Percentiles rank a stretch among this genome's conserved stretches.
Conservation (phyloP, 306 rosid genomes). For the Cucurbita maxima region DNA sequence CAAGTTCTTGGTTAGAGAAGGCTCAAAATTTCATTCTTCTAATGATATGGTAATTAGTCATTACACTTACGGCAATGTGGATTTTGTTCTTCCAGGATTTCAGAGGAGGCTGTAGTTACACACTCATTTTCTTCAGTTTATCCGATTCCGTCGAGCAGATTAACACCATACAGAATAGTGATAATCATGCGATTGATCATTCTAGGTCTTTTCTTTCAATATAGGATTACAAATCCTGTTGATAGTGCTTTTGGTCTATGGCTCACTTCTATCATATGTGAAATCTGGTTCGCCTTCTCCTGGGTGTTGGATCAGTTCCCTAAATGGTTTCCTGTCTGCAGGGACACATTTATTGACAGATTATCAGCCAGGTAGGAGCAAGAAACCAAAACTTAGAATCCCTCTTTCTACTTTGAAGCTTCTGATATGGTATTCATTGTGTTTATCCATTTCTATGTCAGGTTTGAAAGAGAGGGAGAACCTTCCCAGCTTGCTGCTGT, state of each 20-base stretch:
- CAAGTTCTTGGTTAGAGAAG: background rate
- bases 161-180: constrained; percentile 59
- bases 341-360: constrained; percentile 48
- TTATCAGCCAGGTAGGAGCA: constrained; percentile 68
- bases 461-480: constrained; percentile 85
- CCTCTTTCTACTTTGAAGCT: background rate
- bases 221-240: constrained; percentile 80
- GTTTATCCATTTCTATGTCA: constrained; percentile 12
- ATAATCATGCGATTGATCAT: constrained; percentile 54
- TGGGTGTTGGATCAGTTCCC: constrained; percentile 99
- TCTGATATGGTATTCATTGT: background rate
- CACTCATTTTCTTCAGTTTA: constrained; percentile 42
- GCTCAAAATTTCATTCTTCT: background rate
- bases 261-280: constrained; percentile 89
- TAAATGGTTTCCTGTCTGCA: constrained; percentile 75
- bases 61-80: background rate
- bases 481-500: constrained; percentile 72
- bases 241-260: constrained; percentile 89
- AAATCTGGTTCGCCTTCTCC: constrained; percentile 95
- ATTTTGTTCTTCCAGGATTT: constrained; percentile 35
- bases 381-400: background rate
- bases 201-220: constrained; percentile 83
- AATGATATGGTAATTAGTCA: background rate
- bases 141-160: constrained; percentile 56
- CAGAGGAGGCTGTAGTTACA: constrained; percentile 24